Conservation (phyloP, 2,329 filamentous ascomycete species). For the Colletotrichum salicis region DNA sequence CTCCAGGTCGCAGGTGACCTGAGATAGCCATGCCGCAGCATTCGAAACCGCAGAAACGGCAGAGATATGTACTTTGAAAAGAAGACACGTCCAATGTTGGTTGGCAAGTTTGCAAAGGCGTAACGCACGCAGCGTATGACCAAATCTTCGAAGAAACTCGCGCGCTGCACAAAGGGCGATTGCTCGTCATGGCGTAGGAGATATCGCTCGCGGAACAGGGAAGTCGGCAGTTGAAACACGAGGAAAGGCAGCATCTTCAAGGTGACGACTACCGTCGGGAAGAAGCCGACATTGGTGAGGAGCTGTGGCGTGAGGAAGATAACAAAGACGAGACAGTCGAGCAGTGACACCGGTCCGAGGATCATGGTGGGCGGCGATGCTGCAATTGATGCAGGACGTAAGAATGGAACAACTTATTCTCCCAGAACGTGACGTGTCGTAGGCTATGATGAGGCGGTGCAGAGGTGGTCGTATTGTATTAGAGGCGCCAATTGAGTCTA, state of each 20-base stretch:
- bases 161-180: constrained; percentile 69
- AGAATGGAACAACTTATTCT: not conserved
- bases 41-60: constrained; percentile 79
- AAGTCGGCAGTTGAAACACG: constrained; percentile 66
- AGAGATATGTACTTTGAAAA: constrained; percentile 79
- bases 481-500: constrained; percentile 6
- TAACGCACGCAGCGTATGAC: constrained; percentile 82
- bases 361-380: constrained; percentile 66
- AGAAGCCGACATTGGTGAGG: constrained; percentile 72
- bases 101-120: constrained; percentile 78
- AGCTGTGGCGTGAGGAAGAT: constrained; percentile 78
- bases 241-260: constrained; percentile 76
- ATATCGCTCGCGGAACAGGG: constrained; percentile 69
- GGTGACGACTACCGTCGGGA: constrained; percentile 66
- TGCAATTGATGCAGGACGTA: not conserved
- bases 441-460: not conserved
- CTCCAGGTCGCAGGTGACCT: constrained; percentile 72
- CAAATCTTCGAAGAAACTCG: constrained; percentile 80
- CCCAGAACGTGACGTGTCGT: not conserved
- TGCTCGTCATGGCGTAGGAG: constrained; percentile 53
- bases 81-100: constrained; percentile 77
- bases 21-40: constrained; percentile 77
- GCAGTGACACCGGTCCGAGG: constrained; percentile 76
- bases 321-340: constrained; percentile 81
- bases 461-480: not conserved